A percentile compares a stretch with the other conserved stretches of the same genome.
Evolutionary conservation across 176 grass and related monocot species (phyloP).

Genomic region (Rhynchospora tenuis): DNA sequence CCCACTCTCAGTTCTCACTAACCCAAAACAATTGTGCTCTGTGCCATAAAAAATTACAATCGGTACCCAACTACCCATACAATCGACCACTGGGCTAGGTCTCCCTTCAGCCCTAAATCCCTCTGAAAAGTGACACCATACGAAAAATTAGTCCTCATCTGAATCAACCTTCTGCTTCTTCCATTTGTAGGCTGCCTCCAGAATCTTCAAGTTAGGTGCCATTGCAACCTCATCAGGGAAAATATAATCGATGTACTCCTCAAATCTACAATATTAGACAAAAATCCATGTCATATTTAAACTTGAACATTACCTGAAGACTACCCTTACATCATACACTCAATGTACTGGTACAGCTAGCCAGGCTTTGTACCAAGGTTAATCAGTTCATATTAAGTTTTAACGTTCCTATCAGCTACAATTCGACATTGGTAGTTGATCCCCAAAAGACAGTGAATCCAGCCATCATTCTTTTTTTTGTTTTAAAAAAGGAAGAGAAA

Average conservation of each 20-base stretch:
- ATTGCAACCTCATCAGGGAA: constrained; percentile 79
- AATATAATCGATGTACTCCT: constrained; percentile 90
- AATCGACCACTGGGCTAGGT: too few species aligned
- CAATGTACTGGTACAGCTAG: neutral
- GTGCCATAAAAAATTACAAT: neutral
- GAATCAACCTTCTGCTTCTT: constrained; percentile 61
- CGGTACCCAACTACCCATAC: neutral
- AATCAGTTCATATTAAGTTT: neutral
- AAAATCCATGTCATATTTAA: constrained; percentile 22
- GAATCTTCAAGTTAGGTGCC: constrained; percentile 74
- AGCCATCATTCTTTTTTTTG: too few species aligned
- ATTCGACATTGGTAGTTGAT: neutral
- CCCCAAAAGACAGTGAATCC: too few species aligned
- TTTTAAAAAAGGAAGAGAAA: neutral
- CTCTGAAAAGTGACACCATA: neutral
- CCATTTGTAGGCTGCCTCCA: constrained; percentile 87
- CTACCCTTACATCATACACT: neutral
- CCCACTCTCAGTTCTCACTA: neutral
- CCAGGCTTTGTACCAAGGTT: neutral
- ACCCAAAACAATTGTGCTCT: neutral
- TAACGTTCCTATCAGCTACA: neutral
- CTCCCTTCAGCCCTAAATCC: neutral
- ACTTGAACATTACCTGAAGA: neutral
- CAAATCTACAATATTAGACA: constrained; percentile 44
- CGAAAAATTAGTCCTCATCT: constrained; percentile 40